Base-by-base conservation (phyloP, 306 rosid genomes). In the Cucumis hystrix region DNA sequence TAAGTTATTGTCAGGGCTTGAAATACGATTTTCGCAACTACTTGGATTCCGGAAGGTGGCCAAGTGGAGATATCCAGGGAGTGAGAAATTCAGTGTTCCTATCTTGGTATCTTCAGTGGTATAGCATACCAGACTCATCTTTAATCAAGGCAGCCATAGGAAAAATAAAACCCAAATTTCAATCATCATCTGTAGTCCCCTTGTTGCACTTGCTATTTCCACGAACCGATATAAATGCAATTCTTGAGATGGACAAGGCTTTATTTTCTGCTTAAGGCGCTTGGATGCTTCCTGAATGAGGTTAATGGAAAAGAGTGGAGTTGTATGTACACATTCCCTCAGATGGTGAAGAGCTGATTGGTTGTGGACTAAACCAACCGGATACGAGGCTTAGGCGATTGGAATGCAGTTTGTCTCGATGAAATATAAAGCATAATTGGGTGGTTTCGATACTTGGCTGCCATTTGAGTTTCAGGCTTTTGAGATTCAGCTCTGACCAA, bases 61-160 rank as follows among this genome's bases (percentile, higher is more conserved):
- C 97, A n/a, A 85, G 75, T 12, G 87, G 84, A 66, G 89, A 88
- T 63, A 71, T 81, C n/a, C 83, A 73, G 37, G 83, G 84, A 78
- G 84, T 82, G 62, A 85, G 78, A 76, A 88, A 88, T 43, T 57
- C 88, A 12, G 77, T 92, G 30, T 90, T 92, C 81, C 93, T 92
- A 79, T 89, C 98, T 80, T 89, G 96, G 93, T 91, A 82, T 83
- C 95, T 89, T 79, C 97, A 90, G 81, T 95, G 98, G 97, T 95
- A 81, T 80, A 85, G 86, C 75, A 93, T 89, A n/a, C 98, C 97
- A 25, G 55, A 86, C 75, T 87, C 97, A 63, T 83, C 87, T 23
- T 80, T 78, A 65, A 82, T 92, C 59, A 86, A 85, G 82, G 63
- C 74, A 77, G 87, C 87, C 37, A 78, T 82, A 37, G 82, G 83